Base-by-base conservation (phyloP, 2,329 filamentous ascomycete species). In the Trichoderma koningiopsis region DNA sequence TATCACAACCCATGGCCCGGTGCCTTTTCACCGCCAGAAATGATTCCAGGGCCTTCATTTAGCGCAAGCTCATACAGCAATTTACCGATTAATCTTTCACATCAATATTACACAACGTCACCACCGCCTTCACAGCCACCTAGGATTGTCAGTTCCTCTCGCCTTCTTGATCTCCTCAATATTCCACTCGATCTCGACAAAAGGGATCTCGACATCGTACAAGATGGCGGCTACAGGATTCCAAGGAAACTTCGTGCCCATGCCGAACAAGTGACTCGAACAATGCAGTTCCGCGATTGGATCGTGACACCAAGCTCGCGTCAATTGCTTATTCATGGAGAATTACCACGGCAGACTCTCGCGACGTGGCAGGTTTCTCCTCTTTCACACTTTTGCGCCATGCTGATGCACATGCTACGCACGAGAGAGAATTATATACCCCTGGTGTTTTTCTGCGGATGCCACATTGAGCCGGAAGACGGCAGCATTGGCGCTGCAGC, bases 391-490 rank as follows among this genome's bases (percentile, higher is more conserved):
- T 68, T 68, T 31, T 60, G 65, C 22, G 33, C 43, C n/a, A 53
- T 60, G 14, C 3, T 68, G n/a, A 49, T 60, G 35, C 43, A 27
- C 19, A 60, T 60, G 27, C 65, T 68, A 27, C 24, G 55, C 6
- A 24, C n/a, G 37, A 24, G 56, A 24, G 65, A 60, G 29, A 31
- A 19, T 19, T 68, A 68, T 10, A 53, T 68, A 11, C 27, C 56
- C 0, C 22, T 60, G 2, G 31, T 60, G 19, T 68, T 68, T 19
- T 68, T 68, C 43, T 68, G 65, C 16, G 56, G 65, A 8, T 68
- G 24, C 22, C 65, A 68, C n/a, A 43, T 43, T 27, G 65, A 68
- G 29, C 22, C 59, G 8, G 65, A 68, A 31, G 55, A 68, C n/a
- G 19, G 8, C 31, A 68, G 53, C 13, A 27, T 59, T 11, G 65